Evolutionary conservation across 2,329 filamentous ascomycete species (phyloP).

Genomic region (Monilinia polystroma): DNA sequence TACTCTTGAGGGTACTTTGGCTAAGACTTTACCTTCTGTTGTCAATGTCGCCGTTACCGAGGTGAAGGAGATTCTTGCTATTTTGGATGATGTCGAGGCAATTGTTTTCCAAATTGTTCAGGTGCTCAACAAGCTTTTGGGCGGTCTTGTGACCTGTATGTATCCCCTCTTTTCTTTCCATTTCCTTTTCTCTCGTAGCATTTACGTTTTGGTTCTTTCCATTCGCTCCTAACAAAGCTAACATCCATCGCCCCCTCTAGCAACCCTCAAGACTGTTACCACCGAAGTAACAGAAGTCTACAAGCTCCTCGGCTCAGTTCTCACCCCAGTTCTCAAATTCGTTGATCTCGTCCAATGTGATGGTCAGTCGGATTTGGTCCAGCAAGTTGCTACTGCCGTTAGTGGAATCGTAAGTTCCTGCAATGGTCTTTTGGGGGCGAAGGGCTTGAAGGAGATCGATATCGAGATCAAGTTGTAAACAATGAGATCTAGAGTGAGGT

Average conservation of each 20-base stretch:
- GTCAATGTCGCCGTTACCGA: not conserved
- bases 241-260: not conserved
- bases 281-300: not conserved
- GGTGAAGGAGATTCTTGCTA: not conserved
- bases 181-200: too few relatives aligned
- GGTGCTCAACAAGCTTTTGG: not conserved
- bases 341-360: not conserved
- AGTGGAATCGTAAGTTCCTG: not conserved
- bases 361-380: not conserved
- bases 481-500: too few relatives aligned
- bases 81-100: not conserved
- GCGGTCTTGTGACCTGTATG: not conserved
- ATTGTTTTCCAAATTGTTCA: slow-evolving; percentile 5
- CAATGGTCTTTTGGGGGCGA: not conserved
- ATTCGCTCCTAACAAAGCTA: not conserved
- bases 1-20: not conserved
- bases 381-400: not conserved
- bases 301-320: not conserved
- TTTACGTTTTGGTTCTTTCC: too few relatives aligned
- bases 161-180: not conserved
- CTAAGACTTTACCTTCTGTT: not conserved
- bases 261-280: not conserved
- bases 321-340: not conserved
- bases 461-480: too few relatives aligned
- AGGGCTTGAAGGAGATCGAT: not conserved